Conservation (phyloP, 2,329 filamentous ascomycete species). For the Lachnellula occidentalis region DNA sequence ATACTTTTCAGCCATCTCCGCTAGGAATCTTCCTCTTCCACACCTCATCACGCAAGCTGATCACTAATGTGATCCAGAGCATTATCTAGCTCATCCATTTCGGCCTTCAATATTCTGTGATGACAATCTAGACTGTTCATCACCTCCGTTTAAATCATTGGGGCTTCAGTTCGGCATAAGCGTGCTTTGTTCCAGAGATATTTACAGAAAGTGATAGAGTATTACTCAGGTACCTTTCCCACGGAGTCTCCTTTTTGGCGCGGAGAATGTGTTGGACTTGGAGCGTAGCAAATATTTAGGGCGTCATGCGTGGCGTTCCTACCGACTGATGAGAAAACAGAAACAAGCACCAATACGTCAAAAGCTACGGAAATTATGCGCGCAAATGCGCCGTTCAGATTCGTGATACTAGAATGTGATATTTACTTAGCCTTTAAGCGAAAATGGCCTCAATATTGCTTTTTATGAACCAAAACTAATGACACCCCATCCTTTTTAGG, state of each 20-base stretch:
- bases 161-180: not conserved
- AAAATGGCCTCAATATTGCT: constrained; percentile 5
- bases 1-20: not conserved
- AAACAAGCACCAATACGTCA: not conserved
- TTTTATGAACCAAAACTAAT: constrained; percentile 5
- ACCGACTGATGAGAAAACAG: not conserved
- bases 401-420: constrained; percentile 12
- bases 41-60: not conserved
- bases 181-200: not conserved
- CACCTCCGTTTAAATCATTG: not conserved
- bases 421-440: not conserved
- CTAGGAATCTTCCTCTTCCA: not conserved
- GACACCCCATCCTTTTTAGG: constrained; percentile 13
- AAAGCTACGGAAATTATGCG: not conserved
- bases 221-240: not conserved
- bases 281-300: not conserved
- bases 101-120: not conserved
- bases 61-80: not conserved
- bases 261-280: constrained; percentile 1
- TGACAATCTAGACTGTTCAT: not conserved
- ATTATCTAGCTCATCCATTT: not conserved
- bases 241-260: not conserved
- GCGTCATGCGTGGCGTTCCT: not conserved
- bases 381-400: constrained; percentile 15
- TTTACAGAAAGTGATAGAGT: not conserved